A percentile compares a stretch with the other conserved stretches of the same genome.
phyloP scores from a whole-genome alignment of 306 rosid species.

The Fragaria vesca region DNA sequence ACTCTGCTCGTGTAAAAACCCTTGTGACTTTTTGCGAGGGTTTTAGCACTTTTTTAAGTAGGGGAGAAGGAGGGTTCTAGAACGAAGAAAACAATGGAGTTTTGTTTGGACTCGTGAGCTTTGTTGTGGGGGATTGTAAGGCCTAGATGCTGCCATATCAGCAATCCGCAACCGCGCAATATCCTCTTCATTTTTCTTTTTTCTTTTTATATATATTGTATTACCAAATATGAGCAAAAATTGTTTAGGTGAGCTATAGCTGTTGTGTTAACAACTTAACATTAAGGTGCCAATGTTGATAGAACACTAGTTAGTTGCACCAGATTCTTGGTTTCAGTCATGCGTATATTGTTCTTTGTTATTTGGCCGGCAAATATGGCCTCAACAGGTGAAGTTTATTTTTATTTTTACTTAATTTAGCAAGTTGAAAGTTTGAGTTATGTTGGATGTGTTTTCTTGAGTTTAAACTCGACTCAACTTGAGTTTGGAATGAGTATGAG shows the following conservation, averaged over 20 bases:
- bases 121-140: constrained; percentile 23
- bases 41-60: constrained; percentile 24
- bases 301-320: not conserved
- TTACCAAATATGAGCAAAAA: not conserved
- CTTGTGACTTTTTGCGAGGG: constrained; percentile 28
- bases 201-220: not conserved
- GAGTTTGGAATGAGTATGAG: not conserved
- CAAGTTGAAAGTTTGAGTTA: not conserved
- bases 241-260: not conserved
- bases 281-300: not conserved
- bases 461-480: not conserved
- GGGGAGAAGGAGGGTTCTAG: constrained; percentile 47
- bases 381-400: not conserved
- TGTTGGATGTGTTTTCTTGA: not conserved
- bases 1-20: constrained; percentile 30
- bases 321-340: not conserved
- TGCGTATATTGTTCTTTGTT: not conserved
- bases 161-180: constrained; percentile 10
- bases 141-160: constrained; percentile 44
- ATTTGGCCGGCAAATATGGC: not conserved
- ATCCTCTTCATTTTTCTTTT: constrained; percentile 12
- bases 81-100: not conserved
- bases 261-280: not conserved
- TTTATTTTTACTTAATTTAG: not conserved
- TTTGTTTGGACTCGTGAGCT: constrained; percentile 35